Evolutionary conservation across 2,329 filamentous ascomycete genomes (phyloP).

Genomic region (Microsporum ferrugineum): DNA sequence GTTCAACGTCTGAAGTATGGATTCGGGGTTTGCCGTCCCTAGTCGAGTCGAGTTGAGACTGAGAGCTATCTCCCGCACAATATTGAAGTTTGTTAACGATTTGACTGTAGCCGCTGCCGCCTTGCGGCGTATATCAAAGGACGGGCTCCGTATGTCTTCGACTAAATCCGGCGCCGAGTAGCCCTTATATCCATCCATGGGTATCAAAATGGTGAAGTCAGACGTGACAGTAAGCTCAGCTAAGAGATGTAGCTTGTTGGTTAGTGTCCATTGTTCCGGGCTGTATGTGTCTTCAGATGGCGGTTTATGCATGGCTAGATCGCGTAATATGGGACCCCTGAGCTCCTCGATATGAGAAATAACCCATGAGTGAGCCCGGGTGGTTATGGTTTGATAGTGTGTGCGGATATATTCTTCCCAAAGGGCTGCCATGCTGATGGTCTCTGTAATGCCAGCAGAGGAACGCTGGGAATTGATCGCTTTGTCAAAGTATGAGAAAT

Average conservation of each 20-base stretch:
- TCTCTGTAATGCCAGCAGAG: neutral
- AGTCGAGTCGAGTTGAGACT: neutral
- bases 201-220: constrained; percentile 18
- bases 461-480: constrained; percentile 14
- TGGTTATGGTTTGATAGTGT: constrained; percentile 18
- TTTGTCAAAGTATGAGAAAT: constrained; percentile 13
- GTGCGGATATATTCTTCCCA: constrained; percentile 18
- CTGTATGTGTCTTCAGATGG: constrained; percentile 1
- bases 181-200: constrained; percentile 20
- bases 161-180: constrained; percentile 4
- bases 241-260: constrained; percentile 12
- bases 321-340: constrained; percentile 11
- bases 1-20: neutral
- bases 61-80: neutral
- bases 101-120: neutral
- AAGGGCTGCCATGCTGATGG: constrained; percentile 13
- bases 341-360: constrained; percentile 13
- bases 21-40: neutral
- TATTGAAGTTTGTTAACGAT: neutral
- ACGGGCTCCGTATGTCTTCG: neutral
- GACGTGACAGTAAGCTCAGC: constrained; percentile 12
- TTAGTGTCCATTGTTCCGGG: constrained; percentile 13
- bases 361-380: constrained; percentile 19
- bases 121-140: neutral
- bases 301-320: constrained; percentile 7